Evolutionary conservation across 2,329 filamentous ascomycete genomes (phyloP).

Genomic region (Graphium sp.): DNA sequence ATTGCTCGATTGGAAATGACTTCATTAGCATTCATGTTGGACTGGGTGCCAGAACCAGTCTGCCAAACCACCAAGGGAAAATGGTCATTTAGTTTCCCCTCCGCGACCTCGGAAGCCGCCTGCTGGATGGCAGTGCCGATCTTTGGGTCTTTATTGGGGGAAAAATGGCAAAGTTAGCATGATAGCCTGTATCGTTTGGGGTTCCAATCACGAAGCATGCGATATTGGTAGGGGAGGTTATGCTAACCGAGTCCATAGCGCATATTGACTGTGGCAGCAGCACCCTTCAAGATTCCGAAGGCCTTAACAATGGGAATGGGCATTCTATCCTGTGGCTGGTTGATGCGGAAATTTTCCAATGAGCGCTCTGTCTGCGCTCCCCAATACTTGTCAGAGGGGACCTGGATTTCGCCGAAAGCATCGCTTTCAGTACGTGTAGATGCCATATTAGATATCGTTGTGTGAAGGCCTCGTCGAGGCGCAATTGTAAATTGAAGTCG

Average conservation of each 20-base stretch:
- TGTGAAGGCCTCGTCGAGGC: constrained; percentile 18
- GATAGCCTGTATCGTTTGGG: too few species aligned
- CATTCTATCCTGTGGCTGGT: constrained; percentile 98
- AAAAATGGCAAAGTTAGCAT: constrained; percentile 9
- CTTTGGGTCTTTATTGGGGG: constrained; percentile 55
- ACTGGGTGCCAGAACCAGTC: constrained; percentile 95
- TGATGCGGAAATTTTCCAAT: constrained; percentile 96
- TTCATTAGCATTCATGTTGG: constrained; percentile 99
- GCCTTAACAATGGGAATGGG: constrained; percentile 81
- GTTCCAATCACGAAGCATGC: not conserved
- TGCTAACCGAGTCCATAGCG: constrained; percentile 62
- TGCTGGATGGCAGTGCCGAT: constrained; percentile 86
- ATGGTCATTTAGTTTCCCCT: constrained; percentile 86
- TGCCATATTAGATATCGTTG: constrained; percentile 28
- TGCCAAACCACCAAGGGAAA: constrained; percentile 99
- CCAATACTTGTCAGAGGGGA: constrained; percentile 91
- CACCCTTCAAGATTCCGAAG: constrained; percentile 94
- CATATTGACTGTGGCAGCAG: constrained; percentile 91
- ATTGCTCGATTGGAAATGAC: constrained; percentile 99
- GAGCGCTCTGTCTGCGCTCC: constrained; percentile 94
- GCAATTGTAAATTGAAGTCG: too few species aligned
- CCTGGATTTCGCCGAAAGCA: constrained; percentile 94
- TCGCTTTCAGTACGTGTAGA: constrained; percentile 73
- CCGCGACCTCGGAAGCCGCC: constrained; percentile 83
- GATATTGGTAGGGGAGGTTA: not conserved